These are phyloP conservation scores for Ceratocystis smalleyi DNA, from an alignment of 2,329 filamentous ascomycete species.

Conservation along the genomic window DNA sequence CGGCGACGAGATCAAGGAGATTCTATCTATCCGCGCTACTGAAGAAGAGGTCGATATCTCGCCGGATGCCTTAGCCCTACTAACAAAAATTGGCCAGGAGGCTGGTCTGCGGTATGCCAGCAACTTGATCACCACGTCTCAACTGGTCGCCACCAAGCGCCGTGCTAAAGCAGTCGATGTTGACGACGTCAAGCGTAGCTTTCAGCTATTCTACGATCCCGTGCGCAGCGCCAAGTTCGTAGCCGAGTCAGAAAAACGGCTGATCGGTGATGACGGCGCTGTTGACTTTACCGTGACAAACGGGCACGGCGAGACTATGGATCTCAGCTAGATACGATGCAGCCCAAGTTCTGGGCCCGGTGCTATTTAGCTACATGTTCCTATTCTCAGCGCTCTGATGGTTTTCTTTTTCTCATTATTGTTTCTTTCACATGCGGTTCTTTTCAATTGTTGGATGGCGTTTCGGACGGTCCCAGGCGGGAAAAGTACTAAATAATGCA, in stretches of 20 bases:
- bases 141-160: constrained; percentile 74
- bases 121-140: constrained; percentile 90
- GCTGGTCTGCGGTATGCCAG: constrained; percentile 88
- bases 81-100: constrained; percentile 92
- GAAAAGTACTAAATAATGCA: constrained; percentile 17
- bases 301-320: constrained; percentile 38
- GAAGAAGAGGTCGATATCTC: constrained; percentile 92
- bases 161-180: constrained; percentile 69
- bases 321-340: constrained; percentile 26
- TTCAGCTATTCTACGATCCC: constrained; percentile 85
- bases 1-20: constrained; percentile 76
- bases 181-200: constrained; percentile 84
- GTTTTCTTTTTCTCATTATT: constrained; percentile 9
- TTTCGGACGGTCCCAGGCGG: constrained; percentile 15
- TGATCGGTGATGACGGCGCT: constrained; percentile 73
- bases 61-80: constrained; percentile 73
- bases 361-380: neutral
- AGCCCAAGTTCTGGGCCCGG: too few species aligned
- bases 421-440: constrained; percentile 9
- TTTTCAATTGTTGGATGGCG: constrained; percentile 15
- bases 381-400: neutral
- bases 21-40: constrained; percentile 78
- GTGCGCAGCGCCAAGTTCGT: constrained; percentile 81
- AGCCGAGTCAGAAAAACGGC: constrained; percentile 71
- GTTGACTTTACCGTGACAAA: constrained; percentile 53